phyloP scores from a whole-genome alignment of 2,329 filamentous ascomycete species.

The Claviceps humidiphila region DNA sequence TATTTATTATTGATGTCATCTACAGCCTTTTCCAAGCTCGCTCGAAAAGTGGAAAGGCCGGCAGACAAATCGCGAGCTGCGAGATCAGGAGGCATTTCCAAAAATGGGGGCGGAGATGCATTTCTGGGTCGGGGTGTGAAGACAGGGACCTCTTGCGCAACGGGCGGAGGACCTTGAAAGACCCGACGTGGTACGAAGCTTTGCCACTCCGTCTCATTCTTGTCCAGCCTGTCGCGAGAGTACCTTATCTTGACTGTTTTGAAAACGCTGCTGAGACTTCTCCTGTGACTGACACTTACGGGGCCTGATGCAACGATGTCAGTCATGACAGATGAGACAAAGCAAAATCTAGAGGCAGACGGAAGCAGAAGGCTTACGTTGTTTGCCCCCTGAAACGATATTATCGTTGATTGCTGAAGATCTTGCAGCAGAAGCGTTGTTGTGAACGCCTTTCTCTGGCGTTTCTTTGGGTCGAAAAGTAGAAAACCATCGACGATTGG shows the following conservation, averaged over 20 bases:
- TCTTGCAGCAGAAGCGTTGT: not conserved
- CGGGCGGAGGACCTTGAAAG: not conserved
- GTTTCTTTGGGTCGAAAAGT: conserved; percentile 7
- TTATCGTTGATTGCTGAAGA: not conserved
- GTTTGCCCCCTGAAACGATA: not conserved
- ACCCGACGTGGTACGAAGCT: not conserved
- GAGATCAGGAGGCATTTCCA: conserved; percentile 17
- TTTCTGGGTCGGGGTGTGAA: not conserved
- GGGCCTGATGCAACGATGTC: conserved; percentile 1
- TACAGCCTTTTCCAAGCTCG: conserved; percentile 17
- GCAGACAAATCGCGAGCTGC: conserved; percentile 9
- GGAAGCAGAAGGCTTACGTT: not conserved
- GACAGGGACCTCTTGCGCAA: not conserved
- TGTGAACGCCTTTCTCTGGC: not conserved
- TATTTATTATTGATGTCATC: conserved; percentile 18
- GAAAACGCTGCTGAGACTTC: conserved; percentile 19
- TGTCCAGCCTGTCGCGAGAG: conserved; percentile 12
- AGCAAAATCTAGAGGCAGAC: not conserved
- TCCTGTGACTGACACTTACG: conserved; percentile 10
- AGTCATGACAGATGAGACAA: not conserved
- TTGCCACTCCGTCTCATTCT: conserved; percentile 1
- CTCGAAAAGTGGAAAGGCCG: conserved; percentile 15
- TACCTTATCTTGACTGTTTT: conserved; percentile 16
- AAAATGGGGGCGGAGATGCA: conserved; percentile 12
- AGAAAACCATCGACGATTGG: conserved; percentile 10